Conservation (phyloP, 1,284 basidiomycete genomes). For the Malassezia japonica region DNA sequence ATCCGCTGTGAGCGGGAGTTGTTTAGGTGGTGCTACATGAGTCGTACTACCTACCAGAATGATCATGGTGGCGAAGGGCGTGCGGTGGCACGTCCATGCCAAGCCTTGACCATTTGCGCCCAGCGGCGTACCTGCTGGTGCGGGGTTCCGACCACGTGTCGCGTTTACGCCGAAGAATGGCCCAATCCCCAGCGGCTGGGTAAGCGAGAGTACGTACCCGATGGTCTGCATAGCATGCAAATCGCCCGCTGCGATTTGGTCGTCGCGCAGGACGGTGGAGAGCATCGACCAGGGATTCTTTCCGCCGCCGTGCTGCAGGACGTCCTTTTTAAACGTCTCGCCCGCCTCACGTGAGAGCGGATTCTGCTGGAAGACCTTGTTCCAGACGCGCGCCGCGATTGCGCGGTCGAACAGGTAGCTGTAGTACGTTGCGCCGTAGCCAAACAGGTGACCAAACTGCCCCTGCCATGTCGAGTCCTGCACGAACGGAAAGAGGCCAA, state of each 20-base stretch:
- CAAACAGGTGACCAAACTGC: constrained; percentile 87
- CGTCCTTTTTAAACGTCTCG: constrained; percentile 66
- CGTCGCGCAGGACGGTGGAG: constrained; percentile 60
- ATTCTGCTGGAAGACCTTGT: constrained; percentile 58
- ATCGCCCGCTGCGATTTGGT: constrained; percentile 62
- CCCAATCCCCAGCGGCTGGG: constrained; percentile 47
- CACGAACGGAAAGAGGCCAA: constrained; percentile 44
- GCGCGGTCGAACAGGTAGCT: constrained; percentile 92
- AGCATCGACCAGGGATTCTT: constrained; percentile 91
- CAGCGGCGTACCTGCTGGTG: too few relatives aligned
- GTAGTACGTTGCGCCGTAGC: constrained; percentile 95
- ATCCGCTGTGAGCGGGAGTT: constrained; percentile 45
- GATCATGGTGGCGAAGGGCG: neutral
- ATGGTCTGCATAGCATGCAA: constrained; percentile 75
- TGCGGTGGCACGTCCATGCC: too few relatives aligned
- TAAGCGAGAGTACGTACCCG: too few relatives aligned
- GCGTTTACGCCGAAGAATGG: too few relatives aligned
- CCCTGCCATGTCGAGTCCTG: constrained; percentile 65
- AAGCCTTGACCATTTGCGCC: too few relatives aligned
- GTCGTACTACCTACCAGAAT: too few relatives aligned
- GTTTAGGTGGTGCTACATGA: constrained; percentile 36
- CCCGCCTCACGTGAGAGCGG: constrained; percentile 52
- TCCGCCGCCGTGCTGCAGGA: constrained; percentile 75
- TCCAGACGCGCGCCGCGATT: constrained; percentile 83
- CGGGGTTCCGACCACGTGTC: too few relatives aligned